Evolutionary conservation across 495 filamentous ascomycete genomes (phyloP).

Genomic region (Aspergillus egyptiacus): DNA sequence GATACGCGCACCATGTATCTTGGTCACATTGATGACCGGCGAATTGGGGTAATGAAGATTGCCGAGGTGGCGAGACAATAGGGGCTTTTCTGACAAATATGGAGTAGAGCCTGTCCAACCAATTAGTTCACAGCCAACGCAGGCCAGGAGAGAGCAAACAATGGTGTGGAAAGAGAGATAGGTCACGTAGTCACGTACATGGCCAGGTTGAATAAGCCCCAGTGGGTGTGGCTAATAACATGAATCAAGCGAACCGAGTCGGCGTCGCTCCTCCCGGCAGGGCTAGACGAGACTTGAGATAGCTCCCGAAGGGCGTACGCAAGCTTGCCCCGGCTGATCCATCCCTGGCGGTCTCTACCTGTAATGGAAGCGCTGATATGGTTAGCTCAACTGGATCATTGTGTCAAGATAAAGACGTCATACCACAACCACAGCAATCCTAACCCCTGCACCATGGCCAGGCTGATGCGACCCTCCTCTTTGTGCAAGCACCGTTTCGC

Average conservation of each 20-base stretch:
- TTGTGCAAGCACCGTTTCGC: slow-evolving; percentile 26
- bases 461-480: slow-evolving; percentile 24
- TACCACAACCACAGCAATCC: slow-evolving; percentile 26
- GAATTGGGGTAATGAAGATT: background rate
- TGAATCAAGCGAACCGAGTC: slow-evolving; percentile 11
- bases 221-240: slow-evolving; percentile 22
- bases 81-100: slow-evolving; percentile 22
- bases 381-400: background rate
- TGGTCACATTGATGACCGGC: slow-evolving; percentile 13
- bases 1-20: slow-evolving; percentile 28
- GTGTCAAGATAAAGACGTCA: background rate
- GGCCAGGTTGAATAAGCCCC: slow-evolving; percentile 32
- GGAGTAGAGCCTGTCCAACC: slow-evolving; percentile 19
- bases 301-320: slow-evolving; percentile 22
- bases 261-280: slow-evolving; percentile 12
- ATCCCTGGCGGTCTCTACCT: slow-evolving; percentile 29
- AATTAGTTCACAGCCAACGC: slow-evolving; percentile 6
- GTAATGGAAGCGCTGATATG: slow-evolving; percentile 24
- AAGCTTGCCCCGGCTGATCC: slow-evolving; percentile 27
- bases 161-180: background rate
- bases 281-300: slow-evolving; percentile 7
- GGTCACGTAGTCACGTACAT: slow-evolving; percentile 26
- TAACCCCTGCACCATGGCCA: slow-evolving; percentile 25
- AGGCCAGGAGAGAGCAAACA: background rate
- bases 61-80: slow-evolving; percentile 9